These are phyloP conservation scores for Lepiota subincarnata DNA, from an alignment of 768 basidiomycete genomes.

Conservation along the genomic window DNA sequence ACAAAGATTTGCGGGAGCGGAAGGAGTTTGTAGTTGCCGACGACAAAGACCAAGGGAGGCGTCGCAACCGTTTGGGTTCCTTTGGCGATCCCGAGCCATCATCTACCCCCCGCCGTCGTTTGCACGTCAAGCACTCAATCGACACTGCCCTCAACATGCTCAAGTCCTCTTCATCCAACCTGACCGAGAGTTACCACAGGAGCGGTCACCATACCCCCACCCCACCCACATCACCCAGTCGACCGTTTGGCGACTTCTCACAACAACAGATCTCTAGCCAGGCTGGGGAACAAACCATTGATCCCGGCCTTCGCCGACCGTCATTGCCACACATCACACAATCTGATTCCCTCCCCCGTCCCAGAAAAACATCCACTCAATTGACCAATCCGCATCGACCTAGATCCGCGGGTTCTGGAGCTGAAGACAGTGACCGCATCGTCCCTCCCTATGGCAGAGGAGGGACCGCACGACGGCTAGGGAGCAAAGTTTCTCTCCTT, in stretches of 20 bases:
- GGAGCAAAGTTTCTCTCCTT: slow-evolving; percentile 71
- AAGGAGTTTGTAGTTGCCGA: slow-evolving; percentile 24
- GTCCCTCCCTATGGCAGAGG: slow-evolving; percentile 30
- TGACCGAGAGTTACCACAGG: slow-evolving; percentile 23
- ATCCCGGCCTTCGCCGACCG: slow-evolving; percentile 51
- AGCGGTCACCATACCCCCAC: slow-evolving; percentile 22
- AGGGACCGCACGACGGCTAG: slow-evolving; percentile 41
- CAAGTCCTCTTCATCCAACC: slow-evolving; percentile 32
- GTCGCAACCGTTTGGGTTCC: slow-evolving; percentile 4
- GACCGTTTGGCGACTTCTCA: slow-evolving; percentile 43
- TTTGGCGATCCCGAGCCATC: slow-evolving; percentile 23
- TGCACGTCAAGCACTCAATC: slow-evolving; percentile 76
- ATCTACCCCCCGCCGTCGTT: slow-evolving; percentile 37
- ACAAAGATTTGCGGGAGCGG: slow-evolving; percentile 56
- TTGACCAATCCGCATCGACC: slow-evolving; percentile 47
- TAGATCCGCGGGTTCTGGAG: slow-evolving; percentile 67
- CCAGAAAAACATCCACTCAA: slow-evolving; percentile 32
- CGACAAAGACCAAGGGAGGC: slow-evolving; percentile 9
- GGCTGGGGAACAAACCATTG: slow-evolving; percentile 24
- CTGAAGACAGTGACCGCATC: slow-evolving; percentile 38
- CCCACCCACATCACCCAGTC: slow-evolving; percentile 39
- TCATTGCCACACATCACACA: slow-evolving; percentile 59
- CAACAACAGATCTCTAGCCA: slow-evolving; percentile 30
- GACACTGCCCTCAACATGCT: slow-evolving; percentile 65
- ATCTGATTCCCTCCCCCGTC: slow-evolving; percentile 23